phyloP scores from a whole-genome alignment of 805 yeast species.

The Lipomyces yamadae region DNA sequence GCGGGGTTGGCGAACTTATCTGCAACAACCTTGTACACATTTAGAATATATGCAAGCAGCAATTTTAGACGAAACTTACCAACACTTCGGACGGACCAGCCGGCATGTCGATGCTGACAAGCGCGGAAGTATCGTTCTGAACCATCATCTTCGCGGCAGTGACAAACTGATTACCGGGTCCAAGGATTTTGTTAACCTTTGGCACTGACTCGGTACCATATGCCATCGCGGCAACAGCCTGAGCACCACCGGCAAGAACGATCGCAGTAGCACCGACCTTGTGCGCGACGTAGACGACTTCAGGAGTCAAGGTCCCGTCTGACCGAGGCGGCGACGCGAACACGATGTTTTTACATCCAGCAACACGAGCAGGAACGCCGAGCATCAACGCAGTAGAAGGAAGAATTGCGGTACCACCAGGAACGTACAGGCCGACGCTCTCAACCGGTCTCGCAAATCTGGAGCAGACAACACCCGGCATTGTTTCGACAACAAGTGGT shows the following conservation, averaged over 20 bases:
- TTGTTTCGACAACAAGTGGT: constrained; percentile 82
- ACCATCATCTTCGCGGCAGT: constrained; percentile 99
- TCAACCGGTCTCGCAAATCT: constrained; percentile 95
- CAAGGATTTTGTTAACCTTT: constrained; percentile 94
- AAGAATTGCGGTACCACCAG: constrained; percentile 98
- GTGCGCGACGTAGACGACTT: constrained; percentile 95
- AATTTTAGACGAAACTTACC: constrained; percentile 49
- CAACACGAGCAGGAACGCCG: constrained; percentile 98
- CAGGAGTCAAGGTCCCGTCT: constrained; percentile 93
- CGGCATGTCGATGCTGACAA: constrained; percentile 98
- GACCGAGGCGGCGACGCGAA: constrained; percentile 95
- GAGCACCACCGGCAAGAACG: constrained; percentile 98
- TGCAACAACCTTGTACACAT: constrained; percentile 54
- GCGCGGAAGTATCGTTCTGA: constrained; percentile 91
- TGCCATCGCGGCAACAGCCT: constrained; percentile 98
- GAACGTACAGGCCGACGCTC: constrained; percentile 92
- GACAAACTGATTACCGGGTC: constrained; percentile 99
- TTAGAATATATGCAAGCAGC: neutral
- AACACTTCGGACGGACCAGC: constrained; percentile 99
- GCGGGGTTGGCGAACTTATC: constrained; percentile 88
- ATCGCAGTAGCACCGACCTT: constrained; percentile 90
- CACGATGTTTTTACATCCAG: constrained; percentile 90
- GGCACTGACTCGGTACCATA: constrained; percentile 93
- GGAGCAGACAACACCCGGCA: constrained; percentile 92
- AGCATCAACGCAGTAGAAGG: constrained; percentile 98